These are phyloP conservation scores for Pythium coloratum DNA, from an alignment of 352 stramenopile genomes.

Conservation along the genomic window DNA sequence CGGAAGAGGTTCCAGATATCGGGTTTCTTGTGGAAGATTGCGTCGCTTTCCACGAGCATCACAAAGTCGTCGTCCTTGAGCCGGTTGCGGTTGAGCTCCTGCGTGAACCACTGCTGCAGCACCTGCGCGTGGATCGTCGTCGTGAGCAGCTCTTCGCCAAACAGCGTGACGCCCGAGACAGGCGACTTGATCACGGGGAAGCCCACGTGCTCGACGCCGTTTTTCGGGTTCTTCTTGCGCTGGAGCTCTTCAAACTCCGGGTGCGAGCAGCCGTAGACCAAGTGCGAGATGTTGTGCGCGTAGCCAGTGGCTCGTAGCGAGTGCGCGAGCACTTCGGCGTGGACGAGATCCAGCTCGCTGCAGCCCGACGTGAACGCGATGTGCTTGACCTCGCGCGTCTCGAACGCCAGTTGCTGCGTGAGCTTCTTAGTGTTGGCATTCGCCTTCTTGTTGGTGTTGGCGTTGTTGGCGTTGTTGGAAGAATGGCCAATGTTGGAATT, in stretches of 20 bases:
- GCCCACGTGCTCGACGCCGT: conserved; percentile 46
- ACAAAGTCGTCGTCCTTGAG: conserved; percentile 62
- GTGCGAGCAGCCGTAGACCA: conserved; percentile 72
- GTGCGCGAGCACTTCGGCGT: conserved; percentile 68
- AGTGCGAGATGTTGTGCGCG: conserved; percentile 57
- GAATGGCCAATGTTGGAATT: conserved; percentile 29
- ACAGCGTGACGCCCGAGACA: conserved; percentile 29
- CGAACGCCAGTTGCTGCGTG: conserved; percentile 32
- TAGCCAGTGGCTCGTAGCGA: conserved; percentile 60
- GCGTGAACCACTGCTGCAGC: conserved; percentile 56
- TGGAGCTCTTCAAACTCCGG: conserved; percentile 37
- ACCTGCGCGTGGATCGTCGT: conserved; percentile 63
- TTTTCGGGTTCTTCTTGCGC: conserved; percentile 48
- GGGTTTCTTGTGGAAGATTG: conserved; percentile 79
- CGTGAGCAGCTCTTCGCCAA: conserved; percentile 60
- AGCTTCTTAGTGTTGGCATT: conserved; percentile 18
- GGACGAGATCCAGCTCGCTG: conserved; percentile 58
- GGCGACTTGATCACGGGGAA: conserved; percentile 36
- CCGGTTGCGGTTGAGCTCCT: conserved; percentile 32
- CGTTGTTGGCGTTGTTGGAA: not conserved
- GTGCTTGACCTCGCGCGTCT: conserved; percentile 61
- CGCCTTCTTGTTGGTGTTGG: not conserved
- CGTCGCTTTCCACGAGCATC: conserved; percentile 79
- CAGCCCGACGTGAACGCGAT: conserved; percentile 81
- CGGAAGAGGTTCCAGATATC: conserved; percentile 71